Evolutionary conservation across 208 protist genomes (phyloP).

Genomic region (Trypanosoma melophagium): DNA sequence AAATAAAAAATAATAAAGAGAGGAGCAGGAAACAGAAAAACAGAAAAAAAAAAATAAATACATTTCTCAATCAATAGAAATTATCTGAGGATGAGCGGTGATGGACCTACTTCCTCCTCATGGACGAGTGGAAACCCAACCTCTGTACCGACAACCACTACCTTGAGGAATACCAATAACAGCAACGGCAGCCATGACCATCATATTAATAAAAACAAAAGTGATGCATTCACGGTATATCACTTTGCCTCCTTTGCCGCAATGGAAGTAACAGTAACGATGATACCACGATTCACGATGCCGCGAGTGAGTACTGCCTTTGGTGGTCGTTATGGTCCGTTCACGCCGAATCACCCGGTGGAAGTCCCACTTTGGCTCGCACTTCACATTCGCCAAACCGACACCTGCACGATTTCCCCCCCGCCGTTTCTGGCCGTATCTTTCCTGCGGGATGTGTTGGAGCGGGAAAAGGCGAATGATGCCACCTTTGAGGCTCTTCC

Average conservation of each 20-base stretch:
- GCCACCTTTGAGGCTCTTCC: constrained; percentile 74
- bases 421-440: constrained; percentile 58
- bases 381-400: constrained; percentile 78
- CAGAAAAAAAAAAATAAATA: too few relatives aligned
- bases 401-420: constrained; percentile 68
- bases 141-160: too few relatives aligned
- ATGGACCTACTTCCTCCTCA: background rate
- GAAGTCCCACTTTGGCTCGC: constrained; percentile 86
- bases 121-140: too few relatives aligned
- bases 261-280: constrained; percentile 68
- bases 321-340: constrained; percentile 73
- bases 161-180: too few relatives aligned
- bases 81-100: background rate
- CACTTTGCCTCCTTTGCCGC: constrained; percentile 83
- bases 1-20: too few relatives aligned
- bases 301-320: constrained; percentile 51
- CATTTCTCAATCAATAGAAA: too few relatives aligned
- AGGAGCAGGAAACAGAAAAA: too few relatives aligned
- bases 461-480: constrained; percentile 64
- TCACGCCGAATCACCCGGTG: constrained; percentile 73
- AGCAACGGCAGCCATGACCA: background rate
- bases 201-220: background rate
- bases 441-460: constrained; percentile 57
- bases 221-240: constrained; percentile 61
- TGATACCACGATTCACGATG: constrained; percentile 85